Evolutionary conservation across 2,329 filamentous ascomycete genomes (phyloP).

Genomic region (Fusarium paranaense): DNA sequence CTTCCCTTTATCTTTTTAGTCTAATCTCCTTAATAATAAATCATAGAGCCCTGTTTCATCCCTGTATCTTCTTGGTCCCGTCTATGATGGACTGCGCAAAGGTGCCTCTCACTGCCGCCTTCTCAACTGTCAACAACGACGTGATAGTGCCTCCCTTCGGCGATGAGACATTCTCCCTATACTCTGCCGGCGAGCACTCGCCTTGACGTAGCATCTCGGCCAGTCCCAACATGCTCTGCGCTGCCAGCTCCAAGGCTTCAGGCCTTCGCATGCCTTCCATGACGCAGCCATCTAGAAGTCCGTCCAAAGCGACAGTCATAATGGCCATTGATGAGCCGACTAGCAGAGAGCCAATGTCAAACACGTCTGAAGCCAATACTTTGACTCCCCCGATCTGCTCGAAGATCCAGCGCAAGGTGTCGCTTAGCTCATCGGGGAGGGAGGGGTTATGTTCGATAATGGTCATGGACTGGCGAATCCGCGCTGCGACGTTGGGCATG

Average conservation of each 20-base stretch:
- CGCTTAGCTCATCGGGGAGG: slow-evolving; percentile 2
- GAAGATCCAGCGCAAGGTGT: slow-evolving; percentile 9
- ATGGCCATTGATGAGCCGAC: slow-evolving; percentile 15
- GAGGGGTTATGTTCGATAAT: slow-evolving; percentile 7
- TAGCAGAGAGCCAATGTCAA: slow-evolving; percentile 11
- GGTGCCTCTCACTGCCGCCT: slow-evolving; percentile 10
- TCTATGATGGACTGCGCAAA: slow-evolving; percentile 4
- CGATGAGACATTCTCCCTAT: slow-evolving; percentile 10
- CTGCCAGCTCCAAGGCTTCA: slow-evolving; percentile 14
- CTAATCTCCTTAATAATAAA: not conserved
- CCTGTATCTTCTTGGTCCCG: not conserved
- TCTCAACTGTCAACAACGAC: slow-evolving; percentile 8
- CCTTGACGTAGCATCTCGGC: slow-evolving; percentile 7
- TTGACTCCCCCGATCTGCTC: slow-evolving; percentile 12
- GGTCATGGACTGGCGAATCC: slow-evolving; percentile 13
- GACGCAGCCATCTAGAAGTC: slow-evolving; percentile 11
- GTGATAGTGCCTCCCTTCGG: slow-evolving; percentile 12
- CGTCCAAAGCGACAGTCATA: slow-evolving; percentile 7
- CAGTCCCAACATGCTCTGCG: slow-evolving; percentile 6
- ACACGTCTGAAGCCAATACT: slow-evolving; percentile 8
- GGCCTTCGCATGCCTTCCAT: slow-evolving; percentile 12
- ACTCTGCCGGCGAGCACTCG: not conserved
- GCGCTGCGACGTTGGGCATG: slow-evolving; percentile 13
- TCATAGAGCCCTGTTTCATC: not conserved
- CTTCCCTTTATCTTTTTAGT: not conserved